These are phyloP conservation scores for Mucor mucedo DNA, from an alignment of 371 early-diverging fungal species.

Conservation along the genomic window DNA sequence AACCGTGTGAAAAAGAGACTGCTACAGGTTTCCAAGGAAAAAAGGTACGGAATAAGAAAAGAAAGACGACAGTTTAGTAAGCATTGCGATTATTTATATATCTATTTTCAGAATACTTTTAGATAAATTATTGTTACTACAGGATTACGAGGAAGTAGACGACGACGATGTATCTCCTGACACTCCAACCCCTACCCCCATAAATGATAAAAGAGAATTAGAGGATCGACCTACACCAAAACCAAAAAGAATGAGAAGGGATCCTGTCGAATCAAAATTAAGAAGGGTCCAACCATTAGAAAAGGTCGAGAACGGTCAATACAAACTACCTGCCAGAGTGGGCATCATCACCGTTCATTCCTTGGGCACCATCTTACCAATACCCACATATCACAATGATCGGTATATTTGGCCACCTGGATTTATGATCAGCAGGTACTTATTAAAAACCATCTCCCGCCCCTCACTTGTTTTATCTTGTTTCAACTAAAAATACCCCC, in stretches of 20 bases:
- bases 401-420: constrained; percentile 93
- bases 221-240: not conserved
- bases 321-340: constrained; percentile 75
- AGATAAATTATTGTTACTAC: constrained; percentile 6
- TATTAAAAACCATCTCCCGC: no score
- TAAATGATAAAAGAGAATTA: not conserved
- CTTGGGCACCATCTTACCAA: constrained; percentile 78
- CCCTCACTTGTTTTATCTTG: not conserved
- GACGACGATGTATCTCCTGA: not conserved
- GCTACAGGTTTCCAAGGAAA: constrained; percentile 56
- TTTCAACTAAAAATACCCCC: not conserved
- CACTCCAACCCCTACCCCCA: constrained; percentile 1
- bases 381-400: constrained; percentile 83
- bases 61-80: not conserved
- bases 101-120: not conserved
- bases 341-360: constrained; percentile 77
- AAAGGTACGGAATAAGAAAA: constrained; percentile 68
- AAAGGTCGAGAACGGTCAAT: constrained; percentile 12
- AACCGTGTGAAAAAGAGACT: constrained; percentile 50
- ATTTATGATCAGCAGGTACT: constrained; percentile 64
- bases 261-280: constrained; percentile 3
- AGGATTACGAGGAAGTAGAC: not conserved
- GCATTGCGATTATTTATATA: no score
- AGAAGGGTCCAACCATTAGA: constrained; percentile 3
- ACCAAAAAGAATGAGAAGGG: constrained; percentile 5